A percentile compares a stretch with the other conserved stretches of the same genome.
Conservation (phyloP, 495 filamentous ascomycete genomes). For the Hypoxylon perforatum region DNA sequence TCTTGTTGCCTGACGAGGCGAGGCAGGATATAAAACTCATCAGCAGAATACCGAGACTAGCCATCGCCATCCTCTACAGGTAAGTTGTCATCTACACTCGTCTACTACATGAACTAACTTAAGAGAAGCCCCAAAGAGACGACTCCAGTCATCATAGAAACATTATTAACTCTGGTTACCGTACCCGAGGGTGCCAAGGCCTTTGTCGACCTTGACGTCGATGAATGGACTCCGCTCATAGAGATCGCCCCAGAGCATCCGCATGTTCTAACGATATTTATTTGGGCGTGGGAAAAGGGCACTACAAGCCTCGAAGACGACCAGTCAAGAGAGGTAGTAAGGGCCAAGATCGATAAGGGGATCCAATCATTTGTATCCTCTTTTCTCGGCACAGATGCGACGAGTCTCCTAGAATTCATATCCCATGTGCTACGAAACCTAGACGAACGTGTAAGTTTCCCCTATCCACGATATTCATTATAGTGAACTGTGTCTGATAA, state of each 20-base stretch:
- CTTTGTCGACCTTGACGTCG: slow-evolving; percentile 52
- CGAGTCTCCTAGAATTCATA: slow-evolving; percentile 61
- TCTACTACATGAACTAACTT: slow-evolving; percentile 31
- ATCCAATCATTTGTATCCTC: slow-evolving; percentile 57
- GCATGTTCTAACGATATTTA: slow-evolving; percentile 62
- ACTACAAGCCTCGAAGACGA: slow-evolving; percentile 34
- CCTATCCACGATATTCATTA: too few species aligned
- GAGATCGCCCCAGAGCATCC: slow-evolving; percentile 64
- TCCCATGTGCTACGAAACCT: slow-evolving; percentile 56
- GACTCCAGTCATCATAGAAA: slow-evolving; percentile 62
- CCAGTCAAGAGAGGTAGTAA: slow-evolving; percentile 36
- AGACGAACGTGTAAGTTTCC: slow-evolving; percentile 50
- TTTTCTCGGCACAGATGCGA: slow-evolving; percentile 63
- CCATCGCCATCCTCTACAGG: slow-evolving; percentile 63
- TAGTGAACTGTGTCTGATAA: slow-evolving; percentile 11
- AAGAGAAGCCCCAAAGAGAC: slow-evolving; percentile 61
- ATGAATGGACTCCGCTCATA: slow-evolving; percentile 61
- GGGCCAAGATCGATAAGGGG: slow-evolving; percentile 55
- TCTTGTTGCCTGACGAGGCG: slow-evolving; percentile 59
- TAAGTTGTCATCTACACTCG: slow-evolving; percentile 40
- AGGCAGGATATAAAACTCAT: slow-evolving; percentile 56
- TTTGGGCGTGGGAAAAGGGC: slow-evolving; percentile 62
- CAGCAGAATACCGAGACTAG: slow-evolving; percentile 60
- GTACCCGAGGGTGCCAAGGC: slow-evolving; percentile 56
- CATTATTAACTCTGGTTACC: slow-evolving; percentile 61